Conservation (phyloP, 169 alveolate genomes). For the Cryptosporidium xiaoi region DNA sequence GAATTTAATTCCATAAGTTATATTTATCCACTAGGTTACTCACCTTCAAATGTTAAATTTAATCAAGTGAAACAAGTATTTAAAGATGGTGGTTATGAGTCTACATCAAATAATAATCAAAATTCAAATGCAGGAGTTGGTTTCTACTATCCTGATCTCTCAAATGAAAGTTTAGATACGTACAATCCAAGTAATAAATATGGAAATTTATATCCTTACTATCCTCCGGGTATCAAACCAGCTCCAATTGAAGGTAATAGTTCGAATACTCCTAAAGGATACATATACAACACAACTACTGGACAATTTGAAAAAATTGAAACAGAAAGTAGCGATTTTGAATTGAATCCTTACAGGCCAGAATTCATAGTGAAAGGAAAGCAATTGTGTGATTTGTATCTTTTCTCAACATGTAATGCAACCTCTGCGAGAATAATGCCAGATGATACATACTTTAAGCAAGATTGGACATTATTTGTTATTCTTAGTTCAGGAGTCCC, state of each 20-base stretch:
- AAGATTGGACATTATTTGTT: conserved; percentile 58
- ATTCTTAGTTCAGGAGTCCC: conserved; percentile 51
- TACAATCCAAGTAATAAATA: conserved; percentile 8
- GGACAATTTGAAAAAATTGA: conserved; percentile 26
- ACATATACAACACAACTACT: conserved; percentile 31
- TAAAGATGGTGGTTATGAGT: conserved; percentile 30
- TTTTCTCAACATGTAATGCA: conserved; percentile 44
- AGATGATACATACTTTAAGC: not conserved
- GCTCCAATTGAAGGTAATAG: conserved; percentile 21
- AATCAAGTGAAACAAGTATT: conserved; percentile 21
- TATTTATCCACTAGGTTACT: conserved; percentile 27
- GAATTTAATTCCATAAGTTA: not conserved
- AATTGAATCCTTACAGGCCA: conserved; percentile 25
- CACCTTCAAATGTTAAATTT: not conserved
- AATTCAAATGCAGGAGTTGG: not conserved
- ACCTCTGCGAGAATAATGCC: conserved; percentile 55
- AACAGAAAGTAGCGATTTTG: not conserved
- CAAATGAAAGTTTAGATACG: not conserved
- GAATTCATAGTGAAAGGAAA: conserved; percentile 33
- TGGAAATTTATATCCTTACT: conserved; percentile 17
- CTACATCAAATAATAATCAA: conserved; percentile 16
- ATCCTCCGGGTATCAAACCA: conserved; percentile 31
- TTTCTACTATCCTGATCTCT: conserved; percentile 13
- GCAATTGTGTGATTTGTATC: conserved; percentile 15
- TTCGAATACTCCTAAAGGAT: conserved; percentile 22